Evolutionary conservation across 148 eudicot species (phyloP).

Genomic region (Rhododendron ferrugineum): DNA sequence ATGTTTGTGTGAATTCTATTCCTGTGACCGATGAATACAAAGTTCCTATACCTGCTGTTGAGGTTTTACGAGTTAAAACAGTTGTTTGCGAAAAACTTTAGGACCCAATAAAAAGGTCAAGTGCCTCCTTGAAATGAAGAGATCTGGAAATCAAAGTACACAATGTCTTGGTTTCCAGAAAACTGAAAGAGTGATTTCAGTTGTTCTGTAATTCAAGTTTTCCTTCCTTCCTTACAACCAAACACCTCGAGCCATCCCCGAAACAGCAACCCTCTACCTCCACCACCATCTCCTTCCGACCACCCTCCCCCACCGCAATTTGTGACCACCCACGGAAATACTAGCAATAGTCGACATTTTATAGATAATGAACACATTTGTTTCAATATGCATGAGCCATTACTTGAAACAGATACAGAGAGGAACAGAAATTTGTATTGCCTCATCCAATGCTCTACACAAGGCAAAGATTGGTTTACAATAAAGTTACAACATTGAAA

Average conservation of each 20-base stretch:
- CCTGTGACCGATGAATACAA: no score
- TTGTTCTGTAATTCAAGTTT: neutral
- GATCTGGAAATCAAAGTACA: neutral
- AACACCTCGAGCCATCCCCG: neutral
- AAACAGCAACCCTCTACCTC: neutral
- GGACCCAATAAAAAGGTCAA: neutral
- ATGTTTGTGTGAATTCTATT: constrained; percentile 25
- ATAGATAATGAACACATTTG: neutral
- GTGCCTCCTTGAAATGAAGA: neutral
- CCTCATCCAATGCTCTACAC: constrained; percentile 34
- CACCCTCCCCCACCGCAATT: neutral
- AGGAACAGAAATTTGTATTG: constrained; percentile 19
- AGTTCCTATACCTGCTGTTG: neutral
- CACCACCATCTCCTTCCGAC: neutral
- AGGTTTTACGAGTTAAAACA: neutral
- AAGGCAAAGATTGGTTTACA: constrained; percentile 34
- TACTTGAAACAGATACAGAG: neutral
- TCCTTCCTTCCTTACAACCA: neutral
- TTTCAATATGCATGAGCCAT: neutral
- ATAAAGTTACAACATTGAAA: constrained; percentile 20
- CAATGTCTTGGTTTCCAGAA: neutral
- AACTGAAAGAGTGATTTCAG: neutral
- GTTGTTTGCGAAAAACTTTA: neutral
- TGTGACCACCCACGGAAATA: neutral
- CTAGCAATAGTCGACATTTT: neutral